Percentiles rank a stretch among this genome's conserved stretches.
Conservation (phyloP, 2,329 filamentous ascomycete genomes). For the Apiospora sp. region DNA sequence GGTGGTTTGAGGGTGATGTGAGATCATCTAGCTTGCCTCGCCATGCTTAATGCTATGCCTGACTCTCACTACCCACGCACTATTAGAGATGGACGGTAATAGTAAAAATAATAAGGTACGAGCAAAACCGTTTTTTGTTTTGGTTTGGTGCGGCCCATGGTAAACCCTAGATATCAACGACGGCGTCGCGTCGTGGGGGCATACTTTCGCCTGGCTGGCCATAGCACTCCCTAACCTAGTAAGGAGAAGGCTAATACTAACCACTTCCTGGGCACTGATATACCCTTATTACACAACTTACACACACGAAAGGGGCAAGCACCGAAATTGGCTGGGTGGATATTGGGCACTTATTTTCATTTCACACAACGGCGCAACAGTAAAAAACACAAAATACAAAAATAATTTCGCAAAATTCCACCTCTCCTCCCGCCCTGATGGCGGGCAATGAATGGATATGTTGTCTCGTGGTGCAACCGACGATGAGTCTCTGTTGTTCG, state of each 20-base stretch:
- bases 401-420: background rate
- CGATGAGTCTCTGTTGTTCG: slow-evolving; percentile 16
- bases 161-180: slow-evolving; percentile 20
- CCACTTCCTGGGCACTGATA: background rate
- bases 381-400: background rate
- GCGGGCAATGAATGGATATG: background rate
- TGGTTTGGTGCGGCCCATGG: slow-evolving; percentile 14
- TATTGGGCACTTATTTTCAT: background rate
- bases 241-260: slow-evolving; percentile 4
- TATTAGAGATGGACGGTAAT: background rate
- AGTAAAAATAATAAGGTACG: background rate
- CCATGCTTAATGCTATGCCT: background rate
- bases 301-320: background rate
- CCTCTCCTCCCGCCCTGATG: background rate
- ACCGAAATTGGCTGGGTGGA: slow-evolving; percentile 16
- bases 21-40: slow-evolving; percentile 9
- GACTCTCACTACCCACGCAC: background rate
- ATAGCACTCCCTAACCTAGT: slow-evolving; percentile 13
- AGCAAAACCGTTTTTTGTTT: slow-evolving; percentile 14
- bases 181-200: slow-evolving; percentile 8
- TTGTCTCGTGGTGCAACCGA: slow-evolving; percentile 8
- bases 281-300: background rate
- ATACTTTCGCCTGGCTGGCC: slow-evolving; percentile 7
- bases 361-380: background rate
- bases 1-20: slow-evolving; percentile 13